These are phyloP conservation scores for Rutstroemia sp. DNA, from an alignment of 2,329 filamentous ascomycete genomes.

Conservation along the genomic window DNA sequence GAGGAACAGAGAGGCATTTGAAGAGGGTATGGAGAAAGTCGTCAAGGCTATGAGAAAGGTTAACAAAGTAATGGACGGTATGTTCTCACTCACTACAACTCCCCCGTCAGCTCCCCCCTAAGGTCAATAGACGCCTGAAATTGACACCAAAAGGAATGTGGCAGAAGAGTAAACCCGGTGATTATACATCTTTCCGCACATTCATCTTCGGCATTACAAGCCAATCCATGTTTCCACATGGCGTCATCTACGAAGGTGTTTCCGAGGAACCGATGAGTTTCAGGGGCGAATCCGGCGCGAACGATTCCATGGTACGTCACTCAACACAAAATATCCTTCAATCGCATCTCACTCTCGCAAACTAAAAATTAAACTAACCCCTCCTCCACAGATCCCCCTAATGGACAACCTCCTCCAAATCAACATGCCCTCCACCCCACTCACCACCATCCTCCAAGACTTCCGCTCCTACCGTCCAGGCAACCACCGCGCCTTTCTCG, in stretches of 20 bases:
- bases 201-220: conserved; percentile 96
- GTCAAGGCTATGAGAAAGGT: conserved; percentile 60
- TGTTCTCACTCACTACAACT: conserved; percentile 21
- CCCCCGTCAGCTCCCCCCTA: background rate
- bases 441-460: conserved; percentile 81
- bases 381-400: conserved; percentile 56
- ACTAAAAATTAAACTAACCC: background rate
- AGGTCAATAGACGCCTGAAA: conserved; percentile 20
- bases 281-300: conserved; percentile 87
- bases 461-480: conserved; percentile 85
- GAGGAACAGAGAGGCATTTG: conserved; percentile 48
- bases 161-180: conserved; percentile 73
- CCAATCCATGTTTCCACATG: conserved; percentile 89
- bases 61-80: conserved; percentile 72
- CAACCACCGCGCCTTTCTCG: conserved; percentile 80
- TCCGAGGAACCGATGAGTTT: conserved; percentile 71
- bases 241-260: conserved; percentile 82
- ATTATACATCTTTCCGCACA: conserved; percentile 86
- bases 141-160: conserved; percentile 61
- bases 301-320: conserved; percentile 70
- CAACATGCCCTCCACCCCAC: conserved; percentile 79
- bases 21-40: conserved; percentile 55
- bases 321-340: background rate
- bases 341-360: background rate
- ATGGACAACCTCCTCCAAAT: conserved; percentile 83